These are phyloP conservation scores for Diplodia intermedia DNA, from an alignment of 2,329 filamentous ascomycete species.

Conservation along the genomic window DNA sequence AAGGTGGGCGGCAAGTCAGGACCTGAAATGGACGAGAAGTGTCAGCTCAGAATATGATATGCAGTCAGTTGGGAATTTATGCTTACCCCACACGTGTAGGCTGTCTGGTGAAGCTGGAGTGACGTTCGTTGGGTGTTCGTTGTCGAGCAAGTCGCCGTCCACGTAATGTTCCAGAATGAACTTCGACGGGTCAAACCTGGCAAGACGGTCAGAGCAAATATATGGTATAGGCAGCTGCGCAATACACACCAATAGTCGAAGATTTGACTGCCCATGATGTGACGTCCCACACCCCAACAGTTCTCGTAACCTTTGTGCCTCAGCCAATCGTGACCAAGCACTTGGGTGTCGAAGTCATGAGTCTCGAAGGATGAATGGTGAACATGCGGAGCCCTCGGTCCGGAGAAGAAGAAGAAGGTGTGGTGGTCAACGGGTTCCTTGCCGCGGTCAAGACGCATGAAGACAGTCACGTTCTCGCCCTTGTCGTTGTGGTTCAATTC, in stretches of 20 bases:
- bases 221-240: not conserved
- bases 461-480: constrained; percentile 54
- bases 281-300: constrained; percentile 75
- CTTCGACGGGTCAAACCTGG: constrained; percentile 57
- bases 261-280: constrained; percentile 73
- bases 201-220: not conserved
- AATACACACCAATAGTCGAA: constrained; percentile 72
- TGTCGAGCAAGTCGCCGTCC: constrained; percentile 56
- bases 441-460: constrained; percentile 63
- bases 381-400: constrained; percentile 56
- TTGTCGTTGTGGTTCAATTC: constrained; percentile 46
- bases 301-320: constrained; percentile 66
- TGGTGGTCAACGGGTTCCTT: constrained; percentile 62
- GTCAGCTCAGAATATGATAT: not conserved
- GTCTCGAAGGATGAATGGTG: constrained; percentile 75
- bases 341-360: constrained; percentile 74
- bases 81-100: constrained; percentile 33
- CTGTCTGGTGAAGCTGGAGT: constrained; percentile 17
- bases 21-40: not conserved
- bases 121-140: constrained; percentile 2
- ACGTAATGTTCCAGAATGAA: constrained; percentile 75
- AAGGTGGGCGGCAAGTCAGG: constrained; percentile 23
- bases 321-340: constrained; percentile 74
- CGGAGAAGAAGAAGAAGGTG: constrained; percentile 58
- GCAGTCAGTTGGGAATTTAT: too few species aligned